Evolutionary conservation across 371 early-diverging fungal genomes (phyloP).

Genomic region (Rhizopus delemar): DNA sequence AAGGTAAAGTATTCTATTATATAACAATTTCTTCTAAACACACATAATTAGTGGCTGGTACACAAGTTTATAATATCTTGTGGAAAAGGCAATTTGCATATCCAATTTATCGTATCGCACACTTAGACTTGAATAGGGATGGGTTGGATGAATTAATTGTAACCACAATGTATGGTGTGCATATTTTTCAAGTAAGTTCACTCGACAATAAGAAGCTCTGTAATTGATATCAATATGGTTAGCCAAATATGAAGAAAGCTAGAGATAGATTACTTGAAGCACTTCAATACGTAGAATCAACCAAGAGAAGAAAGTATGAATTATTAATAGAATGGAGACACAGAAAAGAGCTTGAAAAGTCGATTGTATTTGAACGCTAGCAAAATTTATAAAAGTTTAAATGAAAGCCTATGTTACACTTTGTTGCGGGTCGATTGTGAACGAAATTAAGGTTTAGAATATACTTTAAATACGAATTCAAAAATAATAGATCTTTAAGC

Average conservation of each 20-base stretch:
- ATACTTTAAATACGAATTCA: too few relatives aligned
- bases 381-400: neutral
- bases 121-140: slow-evolving; percentile 71
- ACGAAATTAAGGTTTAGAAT: too few relatives aligned
- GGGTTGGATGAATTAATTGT: slow-evolving; percentile 73
- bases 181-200: slow-evolving; percentile 60
- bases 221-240: neutral
- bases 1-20: slow-evolving; percentile 42
- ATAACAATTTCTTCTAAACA: neutral
- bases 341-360: slow-evolving; percentile 46
- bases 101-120: slow-evolving; percentile 68
- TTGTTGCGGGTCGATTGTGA: too few relatives aligned
- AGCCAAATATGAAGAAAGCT: slow-evolving; percentile 54
- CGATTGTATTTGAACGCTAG: slow-evolving; percentile 44
- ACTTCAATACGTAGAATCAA: slow-evolving; percentile 44
- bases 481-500: too few relatives aligned
- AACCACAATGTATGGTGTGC: slow-evolving; percentile 72
- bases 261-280: slow-evolving; percentile 41
- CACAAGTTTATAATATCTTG: slow-evolving; percentile 56
- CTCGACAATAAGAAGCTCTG: neutral
- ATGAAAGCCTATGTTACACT: too few relatives aligned
- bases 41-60: slow-evolving; percentile 32
- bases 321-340: slow-evolving; percentile 40
- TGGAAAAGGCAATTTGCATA: slow-evolving; percentile 74
- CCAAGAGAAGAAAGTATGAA: slow-evolving; percentile 43